Percentiles rank a stretch among this genome's conserved stretches.
Evolutionary conservation across 2,329 filamentous ascomycete species (phyloP).

Genomic region (Claviceps humidiphila): DNA sequence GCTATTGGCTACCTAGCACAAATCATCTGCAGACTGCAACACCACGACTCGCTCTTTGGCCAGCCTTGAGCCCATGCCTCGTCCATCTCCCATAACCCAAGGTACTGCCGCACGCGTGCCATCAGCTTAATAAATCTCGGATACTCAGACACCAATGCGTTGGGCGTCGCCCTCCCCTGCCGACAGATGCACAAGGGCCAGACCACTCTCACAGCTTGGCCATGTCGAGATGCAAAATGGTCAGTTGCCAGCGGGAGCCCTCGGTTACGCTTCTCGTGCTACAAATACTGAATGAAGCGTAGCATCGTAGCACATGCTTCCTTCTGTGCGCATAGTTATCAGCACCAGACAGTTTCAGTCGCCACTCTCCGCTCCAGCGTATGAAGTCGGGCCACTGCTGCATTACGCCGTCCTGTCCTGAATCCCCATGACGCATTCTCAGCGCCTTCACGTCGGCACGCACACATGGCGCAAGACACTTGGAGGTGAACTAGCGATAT

Average conservation of each 20-base stretch:
- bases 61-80: not conserved
- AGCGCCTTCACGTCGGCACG: not conserved
- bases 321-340: not conserved
- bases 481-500: not conserved
- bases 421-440: not conserved
- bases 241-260: not conserved
- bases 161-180: not conserved
- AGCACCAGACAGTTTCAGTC: not conserved
- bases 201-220: not conserved
- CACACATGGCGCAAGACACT: not conserved
- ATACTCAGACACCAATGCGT: not conserved
- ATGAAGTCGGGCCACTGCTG: not conserved
- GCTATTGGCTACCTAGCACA: not conserved
- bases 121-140: not conserved
- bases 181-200: not conserved
- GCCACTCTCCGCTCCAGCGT: not conserved
- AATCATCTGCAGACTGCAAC: not conserved
- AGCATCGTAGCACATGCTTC: not conserved
- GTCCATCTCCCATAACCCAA: not conserved
- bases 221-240: not conserved
- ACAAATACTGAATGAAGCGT: not conserved
- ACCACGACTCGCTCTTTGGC: not conserved
- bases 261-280: not conserved
- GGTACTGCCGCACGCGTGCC: not conserved
- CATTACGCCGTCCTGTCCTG: not conserved